Base-by-base conservation (phyloP, 2,329 filamentous ascomycete genomes). In the Epichloe typhina region DNA sequence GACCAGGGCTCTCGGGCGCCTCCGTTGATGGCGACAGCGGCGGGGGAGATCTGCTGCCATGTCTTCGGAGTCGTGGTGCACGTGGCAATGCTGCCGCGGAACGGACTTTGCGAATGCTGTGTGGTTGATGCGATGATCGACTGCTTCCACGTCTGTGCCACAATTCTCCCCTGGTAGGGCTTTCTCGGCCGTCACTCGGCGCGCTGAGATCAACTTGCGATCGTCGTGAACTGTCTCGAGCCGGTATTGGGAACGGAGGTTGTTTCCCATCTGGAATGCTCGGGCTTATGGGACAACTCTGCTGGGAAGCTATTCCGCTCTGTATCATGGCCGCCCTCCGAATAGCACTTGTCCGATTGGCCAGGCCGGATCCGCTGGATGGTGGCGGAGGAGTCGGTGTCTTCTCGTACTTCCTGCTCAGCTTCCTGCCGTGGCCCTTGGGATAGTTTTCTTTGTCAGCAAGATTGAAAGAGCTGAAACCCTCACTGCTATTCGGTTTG, bases 211-310 rank as follows among this genome's bases (percentile, higher is more conserved):
- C 83, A 53, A 82, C 67, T 0, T 81, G 78, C 21, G 83, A 76
- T 59, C 84, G 83, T 53, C 89, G 81, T 5, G 90, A 98, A 66
- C 91, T 97, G 33, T 88, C 86, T 51, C 93, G 77, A 3, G 83
- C 84, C 0, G 93, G 93, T 6, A 98, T 95, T 0, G 93, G 90
- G 71, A 95, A 96, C 0, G 93, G 93, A 31, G 93, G 90, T 49
- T 80, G 74, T 33, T 65, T 69, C 50, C 71, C 54, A 53, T 81
- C 88, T 47, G 72, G 74, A 49, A 80, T 67, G 63, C 76, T 88
- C 46, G 84, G 82, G 61, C 81, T 88, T 53, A 79, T 71, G 9
- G 83, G 74, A 37, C 80, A 77, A 45, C 74, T 71, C 52, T 76
- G 75, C 52, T 77, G 86, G 11, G 80, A 82, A 26, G 78, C 79